Base-by-base conservation (phyloP, 1,284 basidiomycete genomes). In the Cystobasidium pallidum region DNA sequence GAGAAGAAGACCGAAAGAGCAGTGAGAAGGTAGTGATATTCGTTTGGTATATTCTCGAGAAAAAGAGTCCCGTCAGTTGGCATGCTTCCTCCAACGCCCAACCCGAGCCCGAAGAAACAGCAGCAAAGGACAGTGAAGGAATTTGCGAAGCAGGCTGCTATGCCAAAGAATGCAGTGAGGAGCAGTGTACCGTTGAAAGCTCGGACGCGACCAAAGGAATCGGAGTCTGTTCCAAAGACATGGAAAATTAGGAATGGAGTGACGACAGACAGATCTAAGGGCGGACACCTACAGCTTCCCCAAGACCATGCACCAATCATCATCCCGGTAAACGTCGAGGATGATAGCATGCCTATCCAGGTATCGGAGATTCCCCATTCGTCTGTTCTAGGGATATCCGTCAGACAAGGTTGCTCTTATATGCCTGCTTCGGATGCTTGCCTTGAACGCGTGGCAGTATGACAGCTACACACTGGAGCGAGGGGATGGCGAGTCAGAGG, bases 1-100 rank as follows among this genome's bases (percentile, higher is more conserved):
- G 92, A 94, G 83, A 96, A 96, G 84, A 98, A 99, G 24, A 96
- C 87, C 4, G 92, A 95, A n/a, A 98, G 86, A 0, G 91, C 91
- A 0, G 94, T 98, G 59, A 98, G 89, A 41, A 97, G 87, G 80
- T 94, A 94, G 78, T 94, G 89, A 77, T 94, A 94, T 21, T 87
- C 86, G 76, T 89, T 88, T 0, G 95, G 95, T 82, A 97, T 89
- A 78, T 96, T 94, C 80, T 99, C 95, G 3, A 97, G 85, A 63
- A 98, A 87, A 0, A 96, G 86, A 0, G 93, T 96, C 2, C 94
- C 94, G 78, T 98, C 94, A 0, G 94, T 97, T 0, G 94, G 95
- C 92, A 97, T 95, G 1, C 91, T 94, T 11, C 92, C 82, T 0
- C 91, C 92, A 0, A 97, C 91, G 2, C 94, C 91, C 59, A 89